Evolutionary conservation across 108 stramenopile species (phyloP), one percentile per base, ranked within the genome.

Genomic region (Fragilaria radians): DNA sequence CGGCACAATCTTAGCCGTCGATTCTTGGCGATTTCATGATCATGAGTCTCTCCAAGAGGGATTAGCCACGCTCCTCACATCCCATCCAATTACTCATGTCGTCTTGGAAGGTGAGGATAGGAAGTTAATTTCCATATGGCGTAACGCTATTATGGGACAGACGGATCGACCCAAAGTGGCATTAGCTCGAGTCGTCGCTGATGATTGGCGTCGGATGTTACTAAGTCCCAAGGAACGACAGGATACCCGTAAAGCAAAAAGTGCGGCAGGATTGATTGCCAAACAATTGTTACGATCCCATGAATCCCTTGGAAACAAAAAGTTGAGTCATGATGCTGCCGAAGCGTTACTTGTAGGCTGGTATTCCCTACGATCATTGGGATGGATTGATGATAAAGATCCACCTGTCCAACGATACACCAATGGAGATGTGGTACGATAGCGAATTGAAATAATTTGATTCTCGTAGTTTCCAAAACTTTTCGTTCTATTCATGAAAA

Each of bases 51-150:
- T 57, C 22, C 19, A 36, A 2, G 56, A 19, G 21, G 33, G 19
- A n/a, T n/a, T 57, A 17, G 21, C 31, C 2, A 4, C 21, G 2
- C 21, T 57, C 1, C 2, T 57, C 19, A 33, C 9, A 23, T 22
- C 32, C 36, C n/a, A n/a, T n/a, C n/a, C n/a, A n/a, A 33, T 74
- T 17, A 71, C 69, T n/a, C 68, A 79, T 25, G 47, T 79, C 23
- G 77, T 70, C 45, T 63, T 74, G n/a, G 77, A 79, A 74, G 73
- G 73, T 14, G 70, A 47, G 5, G 70, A 79, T 55, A 46, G 32
- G 0, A 52, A 29, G 5, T 45, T 79, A 11, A 52, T 61, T 9
- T 32, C 52, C 4, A 56, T 51, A 1, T 79, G 77, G 77, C 27
- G 32, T 0, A 34, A 59, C 19, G 71, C 67, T 32, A 55, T 67